A percentile compares a stretch with the other conserved stretches of the same genome.
phyloP scores from a whole-genome alignment of 129 eudicot genomes.

The Tanacetum coccineum region DNA sequence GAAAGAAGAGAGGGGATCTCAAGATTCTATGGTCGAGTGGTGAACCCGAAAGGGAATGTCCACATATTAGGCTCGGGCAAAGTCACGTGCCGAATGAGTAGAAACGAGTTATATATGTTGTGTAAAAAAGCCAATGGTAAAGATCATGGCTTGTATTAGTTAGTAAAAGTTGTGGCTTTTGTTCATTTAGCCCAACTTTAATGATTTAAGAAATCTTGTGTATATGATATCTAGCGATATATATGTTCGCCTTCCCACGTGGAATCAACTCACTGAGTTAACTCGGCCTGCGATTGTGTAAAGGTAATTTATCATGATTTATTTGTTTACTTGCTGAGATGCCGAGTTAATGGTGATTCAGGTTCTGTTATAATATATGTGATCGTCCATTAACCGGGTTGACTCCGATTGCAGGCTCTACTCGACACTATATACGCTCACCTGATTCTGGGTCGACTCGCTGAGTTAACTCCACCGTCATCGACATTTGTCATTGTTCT shows the following conservation, averaged over 20 bases:
- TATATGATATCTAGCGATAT: slow-evolving; percentile 1
- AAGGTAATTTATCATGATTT: neutral
- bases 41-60: slow-evolving; percentile 68
- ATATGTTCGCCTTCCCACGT: neutral
- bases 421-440: too few relatives aligned
- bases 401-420: too few relatives aligned
- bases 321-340: too few relatives aligned
- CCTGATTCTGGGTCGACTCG: neutral
- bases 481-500: too few relatives aligned
- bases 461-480: neutral
- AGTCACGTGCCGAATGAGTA: slow-evolving; percentile 24
- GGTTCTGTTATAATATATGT: too few relatives aligned
- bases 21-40: slow-evolving; percentile 65
- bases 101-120: neutral
- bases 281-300: slow-evolving; percentile 3
- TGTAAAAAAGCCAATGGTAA: slow-evolving; percentile 28
- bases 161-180: slow-evolving; percentile 17
- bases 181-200: slow-evolving; percentile 18
- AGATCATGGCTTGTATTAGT: slow-evolving; percentile 31
- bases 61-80: slow-evolving; percentile 49
- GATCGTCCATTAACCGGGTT: too few relatives aligned
- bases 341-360: too few relatives aligned
- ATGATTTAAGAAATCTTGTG: slow-evolving; percentile 22
- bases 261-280: slow-evolving; percentile 8
- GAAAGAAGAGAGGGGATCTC: slow-evolving; percentile 72